Conservation (phyloP, 192 early-diverging fungal genomes). For the Kappamyces sp. region DNA sequence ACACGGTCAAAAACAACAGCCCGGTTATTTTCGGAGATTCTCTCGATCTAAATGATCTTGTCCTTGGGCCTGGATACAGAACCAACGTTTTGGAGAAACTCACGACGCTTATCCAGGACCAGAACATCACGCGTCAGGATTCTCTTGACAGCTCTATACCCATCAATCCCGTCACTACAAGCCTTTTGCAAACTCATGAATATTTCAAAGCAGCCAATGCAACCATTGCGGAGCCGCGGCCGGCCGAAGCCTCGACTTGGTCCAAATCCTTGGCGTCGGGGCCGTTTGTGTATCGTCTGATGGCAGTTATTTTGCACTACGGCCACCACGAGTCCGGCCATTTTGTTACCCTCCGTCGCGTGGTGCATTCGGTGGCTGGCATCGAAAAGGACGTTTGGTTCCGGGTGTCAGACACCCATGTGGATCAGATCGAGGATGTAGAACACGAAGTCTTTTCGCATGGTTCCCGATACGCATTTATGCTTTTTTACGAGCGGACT, state of each 20-base stretch:
- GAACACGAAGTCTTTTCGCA: conserved; percentile 36
- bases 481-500: conserved; percentile 47
- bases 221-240: no score
- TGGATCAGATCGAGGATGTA: conserved; percentile 37
- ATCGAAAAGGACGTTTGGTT: conserved; percentile 52
- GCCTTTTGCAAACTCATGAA: no score
- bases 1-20: conserved; percentile 71
- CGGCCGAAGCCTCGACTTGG: no score
- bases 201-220: no score
- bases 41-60: conserved; percentile 56
- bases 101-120: no score
- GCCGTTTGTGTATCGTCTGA: conserved; percentile 57
- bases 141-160: no score
- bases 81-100: not conserved
- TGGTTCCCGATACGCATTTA: conserved; percentile 36
- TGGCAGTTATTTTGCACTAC: conserved; percentile 74
- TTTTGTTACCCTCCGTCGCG: conserved; percentile 75
- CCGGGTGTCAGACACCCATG: conserved; percentile 55
- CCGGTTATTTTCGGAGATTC: conserved; percentile 61
- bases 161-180: no score
- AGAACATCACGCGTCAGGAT: no score
- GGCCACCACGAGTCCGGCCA: conserved; percentile 87
- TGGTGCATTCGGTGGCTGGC: conserved; percentile 16
- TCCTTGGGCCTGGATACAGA: conserved; percentile 9
- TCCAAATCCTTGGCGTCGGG: no score